Percentiles rank a stretch among this genome's conserved stretches.
These are phyloP conservation scores for Ophiostoma sp. DNA, from an alignment of 2,329 filamentous ascomycete genomes.

Conservation along the genomic window DNA sequence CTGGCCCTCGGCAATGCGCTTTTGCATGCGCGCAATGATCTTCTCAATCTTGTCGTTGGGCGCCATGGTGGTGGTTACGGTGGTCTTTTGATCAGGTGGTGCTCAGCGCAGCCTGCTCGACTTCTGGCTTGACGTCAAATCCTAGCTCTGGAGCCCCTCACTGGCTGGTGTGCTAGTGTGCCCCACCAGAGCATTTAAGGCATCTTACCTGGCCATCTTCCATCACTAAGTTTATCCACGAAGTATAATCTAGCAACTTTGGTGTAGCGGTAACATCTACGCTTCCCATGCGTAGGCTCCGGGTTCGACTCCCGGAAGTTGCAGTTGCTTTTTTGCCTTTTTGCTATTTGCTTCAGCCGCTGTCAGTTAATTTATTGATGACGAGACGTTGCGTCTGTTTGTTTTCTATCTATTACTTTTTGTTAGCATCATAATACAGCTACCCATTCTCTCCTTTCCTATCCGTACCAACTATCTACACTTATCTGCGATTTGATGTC, in stretches of 20 bases:
- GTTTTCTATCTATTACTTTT: neutral
- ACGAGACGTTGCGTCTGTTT: neutral
- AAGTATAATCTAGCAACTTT: conserved; percentile 25
- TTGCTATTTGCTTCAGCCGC: neutral
- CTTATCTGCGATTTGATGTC: too few relatives aligned
- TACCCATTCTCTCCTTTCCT: too few relatives aligned
- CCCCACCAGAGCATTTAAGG: neutral
- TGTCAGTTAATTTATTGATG: neutral
- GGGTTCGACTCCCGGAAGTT: conserved; percentile 32
- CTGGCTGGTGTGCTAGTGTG: neutral
- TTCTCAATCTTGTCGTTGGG: conserved; percentile 46
- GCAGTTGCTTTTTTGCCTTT: conserved; percentile 24
- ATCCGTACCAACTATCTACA: too few relatives aligned
- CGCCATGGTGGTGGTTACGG: conserved; percentile 28
- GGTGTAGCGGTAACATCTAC: conserved; percentile 32
- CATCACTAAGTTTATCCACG: neutral
- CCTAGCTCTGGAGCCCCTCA: conserved; percentile 1
- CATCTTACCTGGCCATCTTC: neutral
- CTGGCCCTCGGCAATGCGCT: conserved; percentile 56
- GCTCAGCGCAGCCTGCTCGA: neutral
- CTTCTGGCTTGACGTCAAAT: neutral
- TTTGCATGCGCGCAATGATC: conserved; percentile 64
- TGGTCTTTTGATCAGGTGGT: neutral
- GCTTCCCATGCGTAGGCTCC: conserved; percentile 32
- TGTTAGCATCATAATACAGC: too few relatives aligned